Evolutionary conservation across 345 rosid genomes (phyloP), one percentile per base, ranked within the genome.

Genomic region (Populus deltoides): DNA sequence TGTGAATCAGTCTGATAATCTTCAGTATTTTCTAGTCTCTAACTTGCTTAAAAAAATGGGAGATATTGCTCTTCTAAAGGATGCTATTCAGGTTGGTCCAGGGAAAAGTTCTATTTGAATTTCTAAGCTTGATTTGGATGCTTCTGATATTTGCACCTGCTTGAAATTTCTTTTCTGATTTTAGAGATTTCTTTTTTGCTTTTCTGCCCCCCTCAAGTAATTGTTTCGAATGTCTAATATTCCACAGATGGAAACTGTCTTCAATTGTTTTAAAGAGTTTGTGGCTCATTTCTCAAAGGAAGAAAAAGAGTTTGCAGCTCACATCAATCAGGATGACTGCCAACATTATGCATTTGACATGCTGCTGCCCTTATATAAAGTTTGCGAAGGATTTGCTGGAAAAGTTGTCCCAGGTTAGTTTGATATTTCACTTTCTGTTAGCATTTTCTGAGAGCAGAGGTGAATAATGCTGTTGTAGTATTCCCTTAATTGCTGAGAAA

Each of bases 331-430:
- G 73, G 93, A 84, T 27, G 87, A 88, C 61, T 87, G 84, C 25
- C 78, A 75, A 74, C 87, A 47, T 55, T 88, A 89, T 70, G 97
- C 89, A 65, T 79, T 13, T 70, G 84, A 84, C 73, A 89, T 96
- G 84, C 85, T 96, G 73, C 84, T 91, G 29, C 94, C 97, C 0
- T 68, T 92, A 74, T 96, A 90, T 86, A 96, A 96, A 91, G 91
- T 96, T 39, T 89, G 87, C n/a, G 97, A 96, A 90, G 97, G 94
- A 77, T 90, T 78, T 80, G 80, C 98, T 9, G 99, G 97, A 71
- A 93, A 88, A 82, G 83, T 83, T 79, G 83, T 93, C 68, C 63
- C 87, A 41, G 97, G 98, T 93, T 72, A 77, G 88, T 77, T 77
- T n/a, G 45, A 12, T 39, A 39, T 15, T 68, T 3, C 59, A 16